Percentiles rank a stretch among this genome's conserved stretches.
phyloP scores from a whole-genome alignment of 768 basidiomycete species.

The Roridomyces roridus region DNA sequence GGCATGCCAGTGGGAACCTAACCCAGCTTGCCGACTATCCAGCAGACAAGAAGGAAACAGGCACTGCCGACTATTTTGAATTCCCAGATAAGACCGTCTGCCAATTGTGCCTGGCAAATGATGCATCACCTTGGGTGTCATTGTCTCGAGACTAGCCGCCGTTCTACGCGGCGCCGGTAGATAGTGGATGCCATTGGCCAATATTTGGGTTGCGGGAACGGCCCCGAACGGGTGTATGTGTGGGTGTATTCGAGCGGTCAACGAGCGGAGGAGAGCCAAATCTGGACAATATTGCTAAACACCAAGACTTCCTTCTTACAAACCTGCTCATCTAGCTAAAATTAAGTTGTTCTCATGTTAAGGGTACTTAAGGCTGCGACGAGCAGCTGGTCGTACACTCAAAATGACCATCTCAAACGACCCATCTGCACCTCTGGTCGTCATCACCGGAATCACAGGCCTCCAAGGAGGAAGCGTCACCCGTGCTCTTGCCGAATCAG shows the following conservation, averaged over 20 bases:
- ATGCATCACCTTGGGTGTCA: too few species aligned
- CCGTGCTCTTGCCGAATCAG: conserved; percentile 14
- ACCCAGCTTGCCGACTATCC: neutral
- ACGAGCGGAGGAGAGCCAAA: too few species aligned
- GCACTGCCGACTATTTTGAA: too few species aligned
- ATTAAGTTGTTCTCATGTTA: too few species aligned
- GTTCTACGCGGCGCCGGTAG: neutral
- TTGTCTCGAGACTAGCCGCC: neutral
- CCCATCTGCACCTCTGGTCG: conserved; percentile 13
- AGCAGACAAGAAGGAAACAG: neutral
- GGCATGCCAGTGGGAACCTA: conserved; percentile 10
- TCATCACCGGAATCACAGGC: conserved; percentile 17
- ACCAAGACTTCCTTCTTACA: too few species aligned
- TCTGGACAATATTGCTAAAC: too few species aligned
- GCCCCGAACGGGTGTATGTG: too few species aligned
- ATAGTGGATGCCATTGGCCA: conserved; percentile 34
- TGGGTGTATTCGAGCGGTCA: too few species aligned
- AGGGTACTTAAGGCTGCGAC: too few species aligned
- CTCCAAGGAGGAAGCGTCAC: conserved; percentile 12
- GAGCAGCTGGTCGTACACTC: too few species aligned
- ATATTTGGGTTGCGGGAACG: too few species aligned
- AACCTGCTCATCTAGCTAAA: too few species aligned
- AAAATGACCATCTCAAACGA: conserved; percentile 22
- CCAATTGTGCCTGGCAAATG: conserved; percentile 1
- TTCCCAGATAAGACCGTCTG: conserved; percentile 12